phyloP scores from a whole-genome alignment of 805 yeast genomes.

The Yamadazyma sp. region DNA sequence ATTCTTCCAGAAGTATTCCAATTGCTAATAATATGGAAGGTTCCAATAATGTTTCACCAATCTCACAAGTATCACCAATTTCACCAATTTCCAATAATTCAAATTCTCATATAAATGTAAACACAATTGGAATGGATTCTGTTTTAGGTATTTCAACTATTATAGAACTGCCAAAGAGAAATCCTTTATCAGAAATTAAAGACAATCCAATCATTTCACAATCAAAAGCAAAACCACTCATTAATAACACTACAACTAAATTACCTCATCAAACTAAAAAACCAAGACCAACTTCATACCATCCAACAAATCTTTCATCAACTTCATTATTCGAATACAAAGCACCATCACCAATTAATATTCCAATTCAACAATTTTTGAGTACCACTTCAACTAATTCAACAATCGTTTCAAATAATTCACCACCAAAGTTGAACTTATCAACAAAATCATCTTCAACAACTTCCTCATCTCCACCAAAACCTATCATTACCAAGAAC shows the following conservation, averaged over 20 bases:
- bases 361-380: slow-evolving; percentile 18
- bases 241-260: slow-evolving; percentile 13
- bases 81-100: not conserved
- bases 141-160: slow-evolving; percentile 10
- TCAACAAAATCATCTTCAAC: slow-evolving; percentile 8
- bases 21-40: no score
- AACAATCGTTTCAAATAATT: not conserved
- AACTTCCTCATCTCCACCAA: slow-evolving; percentile 6
- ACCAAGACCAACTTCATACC: slow-evolving; percentile 83
- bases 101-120: not conserved
- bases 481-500: not conserved
- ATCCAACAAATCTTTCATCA: slow-evolving; percentile 56
- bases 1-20: no score
- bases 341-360: slow-evolving; percentile 29
- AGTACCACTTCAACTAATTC: slow-evolving; percentile 4
- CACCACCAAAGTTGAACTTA: slow-evolving; percentile 8
- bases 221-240: not conserved
- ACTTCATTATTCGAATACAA: slow-evolving; percentile 29
- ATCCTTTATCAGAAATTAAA: slow-evolving; percentile 12
- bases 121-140: slow-evolving; percentile 1
- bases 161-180: slow-evolving; percentile 15
- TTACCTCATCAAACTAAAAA: slow-evolving; percentile 49
- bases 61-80: not conserved
- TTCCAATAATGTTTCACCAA: not conserved
- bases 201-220: slow-evolving; percentile 2